Base-by-base conservation (phyloP, 2,329 filamentous ascomycete species). In the Colletotrichum somersetense region DNA sequence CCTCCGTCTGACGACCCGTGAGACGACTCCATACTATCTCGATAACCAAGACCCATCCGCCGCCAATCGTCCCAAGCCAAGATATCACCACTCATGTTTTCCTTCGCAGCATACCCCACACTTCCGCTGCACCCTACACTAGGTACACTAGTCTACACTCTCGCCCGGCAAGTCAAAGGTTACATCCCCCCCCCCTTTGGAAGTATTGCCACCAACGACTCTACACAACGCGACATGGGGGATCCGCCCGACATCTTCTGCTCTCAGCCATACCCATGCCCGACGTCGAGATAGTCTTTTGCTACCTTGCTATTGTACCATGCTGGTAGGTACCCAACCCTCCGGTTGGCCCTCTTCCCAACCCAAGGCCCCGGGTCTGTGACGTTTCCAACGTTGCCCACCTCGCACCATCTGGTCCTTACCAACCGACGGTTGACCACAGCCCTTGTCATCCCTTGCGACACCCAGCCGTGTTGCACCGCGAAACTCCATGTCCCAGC, bases 241-340 rank as follows among this genome's bases (percentile, higher is more conserved):
- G 35, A 26, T 58, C 55, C 55, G 35, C 55, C 55, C 55, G 55
- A 58, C 55, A 40, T 42, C 55, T 20, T 6, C 2, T 56, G 11
- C 14, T 30, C 50, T 20, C 53, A n/a, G 10, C 30, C 0, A 5
- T 18, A n/a, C 38, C 38, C 55, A 26, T 58, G 55, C 26, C 35
- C 55, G 35, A 42, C 35, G 55, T 42, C 55, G 55, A 58, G 35
- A 58, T 58, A 42, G n/a, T 58, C 55, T 58, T 58, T 58, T 58
- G 33, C 55, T 26, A 58, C 35, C 35, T 42, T 58, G 55, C 55
- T 26, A 58, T n/a, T 35, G n/a, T 40, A 30, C 30, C 30, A 30
- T 30, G 30, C 30, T 30, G 30, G 30, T 5, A 30, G 30, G 30
- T 30, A 56, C 53, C 53, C 53, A 56, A 23, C 20, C 11, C 11